These are phyloP conservation scores for Verruconis gallopava DNA, from an alignment of 2,329 filamentous ascomycete genomes.

Conservation along the genomic window DNA sequence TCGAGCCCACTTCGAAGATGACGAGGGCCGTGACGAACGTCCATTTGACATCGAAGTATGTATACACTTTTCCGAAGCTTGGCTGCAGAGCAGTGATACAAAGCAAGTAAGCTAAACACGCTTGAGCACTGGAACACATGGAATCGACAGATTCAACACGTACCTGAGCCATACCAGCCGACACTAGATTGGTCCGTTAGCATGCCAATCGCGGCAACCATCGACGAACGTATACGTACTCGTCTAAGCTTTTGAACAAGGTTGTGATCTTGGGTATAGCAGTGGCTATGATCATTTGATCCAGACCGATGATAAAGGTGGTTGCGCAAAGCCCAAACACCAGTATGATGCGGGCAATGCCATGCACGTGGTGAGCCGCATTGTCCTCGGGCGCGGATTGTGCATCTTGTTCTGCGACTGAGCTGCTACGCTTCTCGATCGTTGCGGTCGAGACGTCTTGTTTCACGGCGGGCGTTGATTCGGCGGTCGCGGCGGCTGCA, in stretches of 20 bases:
- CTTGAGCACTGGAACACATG: no score
- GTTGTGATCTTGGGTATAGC: slow-evolving; percentile 29
- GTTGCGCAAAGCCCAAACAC: slow-evolving; percentile 22
- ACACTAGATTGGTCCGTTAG: slow-evolving; percentile 15
- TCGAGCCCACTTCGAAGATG: slow-evolving; percentile 37
- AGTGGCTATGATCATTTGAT: slow-evolving; percentile 27
- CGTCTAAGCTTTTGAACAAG: slow-evolving; percentile 27
- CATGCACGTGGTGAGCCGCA: slow-evolving; percentile 23
- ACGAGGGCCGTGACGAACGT: slow-evolving; percentile 37
- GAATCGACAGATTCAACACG: neutral
- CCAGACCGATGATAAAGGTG: slow-evolving; percentile 25
- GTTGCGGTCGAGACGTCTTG: neutral
- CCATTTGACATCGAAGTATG: slow-evolving; percentile 41
- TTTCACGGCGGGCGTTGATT: no score
- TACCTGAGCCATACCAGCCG: slow-evolving; percentile 24
- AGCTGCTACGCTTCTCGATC: neutral
- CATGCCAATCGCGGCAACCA: no score
- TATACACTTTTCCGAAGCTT: slow-evolving; percentile 44
- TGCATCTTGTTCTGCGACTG: neutral
- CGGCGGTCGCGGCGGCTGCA: no score
- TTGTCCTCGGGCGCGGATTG: slow-evolving; percentile 17
- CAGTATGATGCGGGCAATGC: slow-evolving; percentile 22
- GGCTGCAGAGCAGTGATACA: slow-evolving; percentile 31
- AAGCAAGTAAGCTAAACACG: slow-evolving; percentile 33
- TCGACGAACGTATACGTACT: slow-evolving; percentile 12